Evolutionary conservation across 2,329 filamentous ascomycete genomes (phyloP), one percentile per base, ranked within the genome.

Genomic region (Exophiala aquamarina): DNA sequence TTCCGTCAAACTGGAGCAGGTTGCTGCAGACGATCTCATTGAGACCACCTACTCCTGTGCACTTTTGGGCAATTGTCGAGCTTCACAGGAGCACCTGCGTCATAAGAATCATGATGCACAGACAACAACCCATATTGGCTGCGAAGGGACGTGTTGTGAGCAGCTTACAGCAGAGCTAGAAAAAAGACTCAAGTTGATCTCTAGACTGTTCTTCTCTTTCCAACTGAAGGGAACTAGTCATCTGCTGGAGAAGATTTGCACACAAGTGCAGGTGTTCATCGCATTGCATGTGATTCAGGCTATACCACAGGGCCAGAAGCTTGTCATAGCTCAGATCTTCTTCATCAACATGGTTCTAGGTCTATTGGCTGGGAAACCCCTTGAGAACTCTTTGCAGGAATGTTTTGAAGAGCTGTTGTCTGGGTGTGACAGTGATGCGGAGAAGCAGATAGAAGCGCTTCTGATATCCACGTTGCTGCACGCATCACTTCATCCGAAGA

Each of bases 241-340:
- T 9, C 1, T 41, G 8, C 13, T 50, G 15, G 41, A 38, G 11
- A 41, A 34, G 13, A 41, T 52, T 13, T 49, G 41, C 10, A 40
- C 29, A 17, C 15, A 18, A 19, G 41, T 38, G 13, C 41, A 52
- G 33, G 32, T 47, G 17, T 29, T 33, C n/a, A 26, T 43, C 13
- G 49, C 44, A 33, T 45, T 48, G 18, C 41, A 31, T 19, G 19
- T 33, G 4, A 14, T 23, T 4, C 44, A 19, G 18, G 31, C 37
- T 3, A 7, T 49, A 26, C 21, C 45, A 15, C 23, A 28, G 10
- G 21, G 29, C 15, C 45, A 52, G 18, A 23, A 33, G 20, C 28
- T 17, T 33, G 36, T 49, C 28, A 38, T 32, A 8, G 49, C 41
- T 32, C 36, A 45, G 8, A 43, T 52, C 18, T 52, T 52, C 32